phyloP scores from a whole-genome alignment of 108 stramenopile genomes.

The Cylindrotheca fusiformis region DNA sequence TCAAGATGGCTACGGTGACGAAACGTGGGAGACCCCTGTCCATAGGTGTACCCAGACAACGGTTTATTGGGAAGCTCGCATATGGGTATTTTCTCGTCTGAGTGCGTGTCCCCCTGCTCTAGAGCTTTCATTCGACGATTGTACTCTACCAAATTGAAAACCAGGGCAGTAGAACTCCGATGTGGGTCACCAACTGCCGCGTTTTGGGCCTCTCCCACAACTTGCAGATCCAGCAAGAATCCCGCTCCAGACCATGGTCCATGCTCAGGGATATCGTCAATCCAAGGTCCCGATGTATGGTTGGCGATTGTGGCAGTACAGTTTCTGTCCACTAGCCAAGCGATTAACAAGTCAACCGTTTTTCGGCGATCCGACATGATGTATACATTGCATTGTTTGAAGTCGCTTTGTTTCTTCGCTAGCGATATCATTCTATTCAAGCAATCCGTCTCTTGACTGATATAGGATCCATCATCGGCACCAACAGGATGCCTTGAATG shows the following conservation, averaged over 20 bases:
- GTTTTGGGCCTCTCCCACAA: conserved; percentile 15
- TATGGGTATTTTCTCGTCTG: conserved; percentile 5
- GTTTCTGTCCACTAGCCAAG: conserved; percentile 10
- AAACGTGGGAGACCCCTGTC: conserved; percentile 29
- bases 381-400: conserved; percentile 16
- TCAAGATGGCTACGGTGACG: conserved; percentile 5
- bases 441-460: conserved; percentile 30
- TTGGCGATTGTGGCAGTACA: conserved; percentile 4
- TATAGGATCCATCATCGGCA: conserved; percentile 49
- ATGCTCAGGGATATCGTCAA: conserved; percentile 16
- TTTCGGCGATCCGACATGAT: conserved; percentile 28
- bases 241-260: conserved; percentile 29
- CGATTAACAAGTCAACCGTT: conserved; percentile 17
- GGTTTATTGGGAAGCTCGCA: conserved; percentile 17
- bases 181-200: conserved; percentile 25
- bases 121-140: conserved; percentile 4
- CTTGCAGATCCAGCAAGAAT: conserved; percentile 24
- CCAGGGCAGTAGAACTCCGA: conserved; percentile 18
- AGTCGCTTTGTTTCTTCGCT: neutral
- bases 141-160: conserved; percentile 25
- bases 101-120: neutral
- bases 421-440: conserved; percentile 6
- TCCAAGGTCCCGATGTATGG: conserved; percentile 1
- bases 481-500: conserved; percentile 36
- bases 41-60: conserved; percentile 28